Evolutionary conservation across 2,329 filamentous ascomycete species (phyloP), one percentile per base, ranked within the genome.

Genomic region (Dissoconium aciculare): DNA sequence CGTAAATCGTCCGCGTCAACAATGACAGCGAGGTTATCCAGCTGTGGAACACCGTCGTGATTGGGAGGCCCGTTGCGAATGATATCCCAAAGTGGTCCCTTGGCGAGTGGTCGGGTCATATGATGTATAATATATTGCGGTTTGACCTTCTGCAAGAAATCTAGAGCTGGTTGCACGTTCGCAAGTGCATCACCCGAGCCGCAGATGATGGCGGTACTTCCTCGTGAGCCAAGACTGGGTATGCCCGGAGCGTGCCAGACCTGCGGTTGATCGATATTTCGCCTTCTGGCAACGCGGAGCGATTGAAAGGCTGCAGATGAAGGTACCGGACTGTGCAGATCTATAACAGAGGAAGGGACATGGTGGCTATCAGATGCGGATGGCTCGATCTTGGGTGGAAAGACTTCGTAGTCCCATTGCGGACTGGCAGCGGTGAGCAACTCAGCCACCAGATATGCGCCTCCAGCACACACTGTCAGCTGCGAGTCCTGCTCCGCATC

Each of bases 1-100:
- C 50, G 45, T 9, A 53, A 37, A 26, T 53, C 50, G 34, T 52
- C 47, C 2, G 50, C 50, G 31, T 53, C 50, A 27, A 53, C 44
- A 27, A 53, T 47, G 11, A 53, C 48, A 24, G 49, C 50, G 12
- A 53, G 38, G 33, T 46, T 41, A 23, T 53, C 50, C 8, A 47
- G 46, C 17, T 49, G 44, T 11, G 48, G 47, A 5, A 50, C 33
- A 5, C 47, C 46, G 28, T 49, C 44, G 11, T 42, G 39, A 6
- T 42, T 49, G 30, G 42, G 38, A 8, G 50, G 50, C 15, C 50
- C 47, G 42, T 51, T 43, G 15, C 50, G 34, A 13, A 53, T 50
- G 15, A 50, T 38, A 27, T 53, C 48, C 50, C 50, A 53, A 4
- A 53, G 40, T 28, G 39, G 43, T 29, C 50, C 50, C 12, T 34